phyloP scores from a whole-genome alignment of 2,329 filamentous ascomycete species.

The Saccharata proteae region DNA sequence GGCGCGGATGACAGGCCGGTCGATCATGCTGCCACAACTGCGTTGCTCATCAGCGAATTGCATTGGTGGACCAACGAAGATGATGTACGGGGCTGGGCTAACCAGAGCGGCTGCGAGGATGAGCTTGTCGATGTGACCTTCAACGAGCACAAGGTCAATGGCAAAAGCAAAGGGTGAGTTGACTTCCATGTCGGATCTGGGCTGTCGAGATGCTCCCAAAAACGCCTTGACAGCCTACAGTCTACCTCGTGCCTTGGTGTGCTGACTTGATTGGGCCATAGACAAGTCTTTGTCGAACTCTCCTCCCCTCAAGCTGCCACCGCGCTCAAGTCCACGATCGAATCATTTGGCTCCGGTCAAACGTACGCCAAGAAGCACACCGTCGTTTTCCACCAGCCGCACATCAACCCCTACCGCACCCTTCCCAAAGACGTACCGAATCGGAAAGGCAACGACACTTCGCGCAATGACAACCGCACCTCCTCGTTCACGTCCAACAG shows the following conservation, averaged over 20 bases:
- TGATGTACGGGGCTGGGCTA: conserved; percentile 78
- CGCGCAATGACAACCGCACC: conserved; percentile 43
- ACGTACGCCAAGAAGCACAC: conserved; percentile 51
- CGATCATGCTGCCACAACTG: conserved; percentile 51
- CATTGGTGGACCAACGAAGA: conserved; percentile 93
- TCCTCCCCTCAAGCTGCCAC: conserved; percentile 72
- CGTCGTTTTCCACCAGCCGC: conserved; percentile 63
- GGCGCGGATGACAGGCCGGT: conserved; percentile 39
- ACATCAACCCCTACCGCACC: conserved; percentile 79
- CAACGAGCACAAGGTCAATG: conserved; percentile 97
- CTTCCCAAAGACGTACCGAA: conserved; percentile 76
- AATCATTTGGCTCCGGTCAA: conserved; percentile 49
- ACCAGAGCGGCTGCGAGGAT: conserved; percentile 65
- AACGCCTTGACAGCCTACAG: not conserved
- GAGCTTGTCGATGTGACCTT: conserved; percentile 90
- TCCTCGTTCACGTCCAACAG: conserved; percentile 25
- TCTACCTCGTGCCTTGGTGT: not conserved
- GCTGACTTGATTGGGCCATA: conserved; percentile 15
- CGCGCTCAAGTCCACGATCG: conserved; percentile 71
- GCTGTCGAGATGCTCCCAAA: too few relatives aligned
- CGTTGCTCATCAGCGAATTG: conserved; percentile 76
- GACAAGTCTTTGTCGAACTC: conserved; percentile 76
- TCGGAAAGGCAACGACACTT: conserved; percentile 54
- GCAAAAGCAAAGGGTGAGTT: conserved; percentile 90
- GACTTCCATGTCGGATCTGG: not conserved